Evolutionary conservation across 257 asterid species (phyloP).

Genomic region (Jaltomata sinuosa): DNA sequence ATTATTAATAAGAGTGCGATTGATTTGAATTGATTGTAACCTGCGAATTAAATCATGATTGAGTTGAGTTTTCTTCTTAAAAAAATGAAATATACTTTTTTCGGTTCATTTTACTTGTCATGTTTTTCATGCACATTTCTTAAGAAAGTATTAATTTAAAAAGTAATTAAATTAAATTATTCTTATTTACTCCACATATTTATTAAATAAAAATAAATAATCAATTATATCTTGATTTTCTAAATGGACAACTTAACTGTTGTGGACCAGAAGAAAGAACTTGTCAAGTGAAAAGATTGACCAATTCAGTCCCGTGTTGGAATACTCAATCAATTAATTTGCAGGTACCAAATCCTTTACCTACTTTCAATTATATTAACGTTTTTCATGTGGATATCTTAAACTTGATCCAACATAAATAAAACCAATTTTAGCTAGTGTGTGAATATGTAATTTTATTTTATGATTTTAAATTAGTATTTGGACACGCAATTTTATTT

Average conservation of each 20-base stretch:
- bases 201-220: no score
- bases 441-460: no score
- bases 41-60: neutral
- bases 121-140: no score
- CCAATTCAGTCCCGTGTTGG: neutral
- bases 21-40: neutral
- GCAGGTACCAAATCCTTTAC: neutral
- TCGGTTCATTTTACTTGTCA: neutral
- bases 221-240: no score
- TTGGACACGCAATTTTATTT: no score
- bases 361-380: no score
- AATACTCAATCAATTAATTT: neutral
- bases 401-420: neutral
- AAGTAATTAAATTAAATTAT: no score
- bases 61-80: neutral
- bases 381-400: no score
- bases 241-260: no score
- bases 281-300: neutral
- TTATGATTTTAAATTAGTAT: no score
- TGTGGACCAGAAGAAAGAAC: accelerated
- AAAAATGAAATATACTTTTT: neutral
- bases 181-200: no score
- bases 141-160: no score
- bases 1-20: neutral
- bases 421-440: neutral